Evolutionary conservation across 305 asterid species (phyloP), one percentile per base, ranked within the genome.

Genomic region (Fraxinus latifolia): DNA sequence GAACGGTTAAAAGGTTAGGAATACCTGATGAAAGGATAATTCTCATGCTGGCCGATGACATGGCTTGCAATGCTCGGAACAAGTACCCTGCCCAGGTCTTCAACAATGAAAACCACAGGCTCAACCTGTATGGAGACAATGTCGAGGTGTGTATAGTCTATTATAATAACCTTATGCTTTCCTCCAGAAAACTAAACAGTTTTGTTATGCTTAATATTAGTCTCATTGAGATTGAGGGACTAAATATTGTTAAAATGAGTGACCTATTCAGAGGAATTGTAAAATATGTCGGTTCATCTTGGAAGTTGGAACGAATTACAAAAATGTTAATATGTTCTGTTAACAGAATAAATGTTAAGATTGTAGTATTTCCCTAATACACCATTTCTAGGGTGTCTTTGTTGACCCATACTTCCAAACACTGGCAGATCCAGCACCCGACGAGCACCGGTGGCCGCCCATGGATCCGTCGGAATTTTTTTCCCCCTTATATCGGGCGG

Each of bases 51-150:
- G 98, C 97, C 79, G 98, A 96, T 88, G 98, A 96, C 86, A 96
- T 96, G 98, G 99, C 98, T 74, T 94, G 99, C 89, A 96, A 96
- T 88, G 87, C 99, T 73, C 95, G 97, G 80, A 96, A 96, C 85
- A 96, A 93, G 91, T 96, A 92, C 82, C 99, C 98, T 80, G 98
- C 99, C 39, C 98, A 93, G 87, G 99, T 96, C 88, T 96, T 96
- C 91, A 96, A 96, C 87, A 93, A 94, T 87, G 97, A 96, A 87
- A 93, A 96, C 86, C 99, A 94, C 85, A 91, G 85, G 79, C 97
- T 94, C 80, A 96, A 96, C 84, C 87, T 96, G 87, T 96, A 96
- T 83, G 99, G 98, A 58, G 98, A 94, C 86, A 96, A 96, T 83
- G 99, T 94, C 74, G 98, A 96, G 98, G 99, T 93, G 84, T 79